Evolutionary conservation across 225 moss, liverwort and hornwort genomes (phyloP).

Genomic region (Asterella californica): DNA sequence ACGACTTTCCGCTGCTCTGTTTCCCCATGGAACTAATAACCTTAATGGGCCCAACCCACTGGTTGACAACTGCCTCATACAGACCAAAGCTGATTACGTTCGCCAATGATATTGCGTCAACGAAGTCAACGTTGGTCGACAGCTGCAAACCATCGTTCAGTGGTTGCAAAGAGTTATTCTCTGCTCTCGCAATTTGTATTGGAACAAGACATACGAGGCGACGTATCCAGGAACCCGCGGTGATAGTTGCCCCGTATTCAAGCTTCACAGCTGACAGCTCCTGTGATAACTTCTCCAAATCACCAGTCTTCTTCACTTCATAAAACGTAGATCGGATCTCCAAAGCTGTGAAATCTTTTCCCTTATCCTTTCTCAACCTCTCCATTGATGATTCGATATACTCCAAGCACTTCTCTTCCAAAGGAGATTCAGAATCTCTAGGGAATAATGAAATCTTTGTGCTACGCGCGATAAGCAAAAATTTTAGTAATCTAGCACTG

Average conservation of each 20-base stretch:
- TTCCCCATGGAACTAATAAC: conserved; percentile 64
- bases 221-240: conserved; percentile 45
- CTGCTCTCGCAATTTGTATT: conserved; percentile 56
- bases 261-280: neutral
- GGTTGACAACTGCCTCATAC: conserved; percentile 38
- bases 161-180: conserved; percentile 56
- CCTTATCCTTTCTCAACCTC: conserved; percentile 46
- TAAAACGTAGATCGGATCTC: neutral
- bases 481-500: neutral
- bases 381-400: conserved; percentile 31
- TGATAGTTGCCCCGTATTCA: too few relatives aligned
- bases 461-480: conserved; percentile 15
- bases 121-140: conserved; percentile 34
- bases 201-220: conserved; percentile 51
- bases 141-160: conserved; percentile 56
- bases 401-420: conserved; percentile 25
- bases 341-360: conserved; percentile 35
- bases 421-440: neutral
- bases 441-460: neutral
- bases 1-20: conserved; percentile 68
- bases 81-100: too few relatives aligned
- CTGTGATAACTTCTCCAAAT: too few relatives aligned
- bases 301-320: neutral
- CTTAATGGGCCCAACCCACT: conserved; percentile 54
- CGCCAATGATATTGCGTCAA: conserved; percentile 51